Evolutionary conservation across 2,329 filamentous ascomycete genomes (phyloP).

Genomic region (Taxawa tesnikishii): DNA sequence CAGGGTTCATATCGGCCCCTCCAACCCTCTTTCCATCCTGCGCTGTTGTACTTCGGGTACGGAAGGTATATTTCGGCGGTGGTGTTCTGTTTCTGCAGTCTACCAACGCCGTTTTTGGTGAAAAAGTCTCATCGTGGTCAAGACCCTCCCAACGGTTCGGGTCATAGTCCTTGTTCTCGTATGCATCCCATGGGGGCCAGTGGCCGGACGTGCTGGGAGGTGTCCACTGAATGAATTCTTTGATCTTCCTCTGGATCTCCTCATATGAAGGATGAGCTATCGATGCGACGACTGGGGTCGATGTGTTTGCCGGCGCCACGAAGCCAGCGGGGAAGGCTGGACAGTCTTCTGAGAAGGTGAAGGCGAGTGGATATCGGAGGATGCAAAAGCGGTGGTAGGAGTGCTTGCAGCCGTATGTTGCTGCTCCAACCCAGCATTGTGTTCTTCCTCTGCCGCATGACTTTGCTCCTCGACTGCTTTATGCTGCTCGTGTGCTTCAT

Average conservation of each 20-base stretch:
- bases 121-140: slow-evolving; percentile 25
- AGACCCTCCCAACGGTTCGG: slow-evolving; percentile 37
- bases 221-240: slow-evolving; percentile 29
- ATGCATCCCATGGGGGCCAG: slow-evolving; percentile 33
- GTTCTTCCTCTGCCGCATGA: too few species aligned
- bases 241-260: slow-evolving; percentile 20
- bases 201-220: slow-evolving; percentile 24
- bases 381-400: too few species aligned
- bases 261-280: slow-evolving; percentile 7
- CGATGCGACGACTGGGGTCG: slow-evolving; percentile 3
- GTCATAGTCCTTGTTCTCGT: slow-evolving; percentile 29
- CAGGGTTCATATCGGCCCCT: slow-evolving; percentile 52
- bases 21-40: slow-evolving; percentile 44
- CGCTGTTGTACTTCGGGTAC: slow-evolving; percentile 58
- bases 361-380: too few species aligned
- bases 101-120: slow-evolving; percentile 18
- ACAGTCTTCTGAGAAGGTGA: too few species aligned
- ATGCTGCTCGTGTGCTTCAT: too few species aligned
- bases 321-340: too few species aligned
- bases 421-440: too few species aligned
- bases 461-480: slow-evolving; percentile 5
- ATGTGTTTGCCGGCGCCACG: slow-evolving; percentile 1
- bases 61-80: slow-evolving; percentile 52
- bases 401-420: too few species aligned
- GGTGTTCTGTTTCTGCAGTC: slow-evolving; percentile 12